Base-by-base conservation (phyloP, 768 basidiomycete genomes). In the Pisolithus albus region DNA sequence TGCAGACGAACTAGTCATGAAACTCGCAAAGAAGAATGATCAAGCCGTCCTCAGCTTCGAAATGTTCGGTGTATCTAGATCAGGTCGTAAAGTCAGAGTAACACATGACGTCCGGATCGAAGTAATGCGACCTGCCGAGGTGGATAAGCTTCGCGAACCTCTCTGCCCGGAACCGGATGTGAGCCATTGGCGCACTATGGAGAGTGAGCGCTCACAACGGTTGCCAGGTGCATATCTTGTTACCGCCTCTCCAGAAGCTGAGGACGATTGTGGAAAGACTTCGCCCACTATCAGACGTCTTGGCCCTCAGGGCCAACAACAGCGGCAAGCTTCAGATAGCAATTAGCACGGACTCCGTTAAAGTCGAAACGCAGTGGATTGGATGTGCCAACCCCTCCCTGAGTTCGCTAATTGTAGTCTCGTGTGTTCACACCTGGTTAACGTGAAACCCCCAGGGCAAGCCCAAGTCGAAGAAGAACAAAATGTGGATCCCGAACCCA, bases 141-240 rank as follows among this genome's bases (percentile, higher is more conserved):
- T 88, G 10, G 82, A 78, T 18, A 80, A 75, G 54, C 75, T 93
- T 50, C 76, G 72, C 24, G 92, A 93, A 63, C 92, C 92, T 1
- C 65, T 88, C 58, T 93, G 91, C 61, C 92, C 92, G 1, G 84
- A 87, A 28, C 88, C 91, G 15, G 87, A 93, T 53, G 92, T 90
- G 57, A 57, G 80, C 72, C 55, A n/a, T 21, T 11, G 11, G 4
- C 19, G 40, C 11, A 46, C 11, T 8, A 21, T 24, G n/a, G 13
- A 15, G 5, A 16, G 3, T 21, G 13, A 1, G 21, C 24, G 23
- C n/a, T 38, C 30, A 45, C 15, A 2, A 2, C 40, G 9, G 13
- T 49, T 1, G 39, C 19, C 38, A 93, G 91, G 74, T 88, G 13
- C 86, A 88, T 56, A 82, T 92, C 45, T 65, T 92, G 19, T 71